Evolutionary conservation across 805 yeast species (phyloP), one percentile per base, ranked within the genome.

Genomic region (Peterozyma toletana): DNA sequence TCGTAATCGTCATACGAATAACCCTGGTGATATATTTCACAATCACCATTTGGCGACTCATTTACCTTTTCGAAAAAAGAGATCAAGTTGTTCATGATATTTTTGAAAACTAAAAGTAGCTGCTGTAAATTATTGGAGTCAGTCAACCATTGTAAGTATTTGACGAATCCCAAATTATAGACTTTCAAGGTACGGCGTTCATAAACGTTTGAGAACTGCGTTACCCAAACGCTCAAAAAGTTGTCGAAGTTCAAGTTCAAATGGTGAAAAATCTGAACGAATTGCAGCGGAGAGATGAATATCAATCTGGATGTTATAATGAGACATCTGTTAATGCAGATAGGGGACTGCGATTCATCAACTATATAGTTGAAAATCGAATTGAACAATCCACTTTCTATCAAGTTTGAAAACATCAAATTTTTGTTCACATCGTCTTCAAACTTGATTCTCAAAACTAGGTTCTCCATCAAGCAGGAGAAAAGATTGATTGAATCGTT

Each of bases 141-240:
- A 43, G 57, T 50, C 45, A 48, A 41, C 41, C 44, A 31, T 55
- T 57, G 44, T 59, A 70, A 53, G 44, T 60, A 27, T 9, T 63
- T 49, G 5, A 62, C 30, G 21, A 64, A 47, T 1, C 60, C 64
- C 6, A 64, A 39, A 4, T 60, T 38, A 39, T 49, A 55, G 5
- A 62, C 64, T 59, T 91, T 91, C 48, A 84, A 78, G 51, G 79
- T 77, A 47, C 86, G 71, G 1, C 95, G 90, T 53, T 82, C 88
- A 36, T 83, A 85, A 45, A 86, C 73, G 47, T 77, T 76, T 45
- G 57, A 62, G 50, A 65, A 63, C 50, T 54, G 57, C 48, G 43
- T 45, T 34, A 42, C 55, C 51, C 53, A 61, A 37, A 53, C 57
- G 40, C 48, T 56, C 57, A 46, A 46, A 30, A 49, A 50, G 49